Evolutionary conservation across 225 moss, liverwort and hornwort genomes (phyloP).

Genomic region (Antitrichia curtipendula): DNA sequence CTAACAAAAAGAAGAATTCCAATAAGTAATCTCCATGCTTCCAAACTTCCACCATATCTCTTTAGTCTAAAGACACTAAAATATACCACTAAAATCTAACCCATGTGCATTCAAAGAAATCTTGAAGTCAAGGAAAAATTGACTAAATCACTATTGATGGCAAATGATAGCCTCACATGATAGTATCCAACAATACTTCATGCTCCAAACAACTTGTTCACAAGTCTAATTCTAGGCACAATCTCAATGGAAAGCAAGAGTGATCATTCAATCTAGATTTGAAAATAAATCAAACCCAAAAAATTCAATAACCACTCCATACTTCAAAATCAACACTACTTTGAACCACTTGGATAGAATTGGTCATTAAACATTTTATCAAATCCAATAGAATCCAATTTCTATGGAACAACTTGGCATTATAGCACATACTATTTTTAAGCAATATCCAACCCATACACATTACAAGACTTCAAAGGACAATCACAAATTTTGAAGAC

Average conservation of each 20-base stretch:
- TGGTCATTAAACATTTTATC: background rate
- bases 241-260: no score
- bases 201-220: background rate
- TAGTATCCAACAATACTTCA: background rate
- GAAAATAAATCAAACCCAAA: background rate
- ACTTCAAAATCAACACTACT: background rate
- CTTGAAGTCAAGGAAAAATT: background rate
- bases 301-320: background rate
- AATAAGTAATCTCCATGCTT: background rate
- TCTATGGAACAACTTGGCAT: background rate
- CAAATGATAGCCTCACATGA: background rate
- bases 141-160: background rate
- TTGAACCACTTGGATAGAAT: background rate
- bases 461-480: background rate
- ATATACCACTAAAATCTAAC: background rate
- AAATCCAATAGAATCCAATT: background rate
- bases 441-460: background rate
- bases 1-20: background rate
- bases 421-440: background rate
- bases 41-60: background rate
- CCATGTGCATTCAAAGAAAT: background rate
- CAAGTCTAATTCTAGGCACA: background rate
- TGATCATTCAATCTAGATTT: background rate
- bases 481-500: background rate
- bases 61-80: no score